Evolutionary conservation across 257 asterid genomes (phyloP).

Genomic region (Paulownia fortunei): DNA sequence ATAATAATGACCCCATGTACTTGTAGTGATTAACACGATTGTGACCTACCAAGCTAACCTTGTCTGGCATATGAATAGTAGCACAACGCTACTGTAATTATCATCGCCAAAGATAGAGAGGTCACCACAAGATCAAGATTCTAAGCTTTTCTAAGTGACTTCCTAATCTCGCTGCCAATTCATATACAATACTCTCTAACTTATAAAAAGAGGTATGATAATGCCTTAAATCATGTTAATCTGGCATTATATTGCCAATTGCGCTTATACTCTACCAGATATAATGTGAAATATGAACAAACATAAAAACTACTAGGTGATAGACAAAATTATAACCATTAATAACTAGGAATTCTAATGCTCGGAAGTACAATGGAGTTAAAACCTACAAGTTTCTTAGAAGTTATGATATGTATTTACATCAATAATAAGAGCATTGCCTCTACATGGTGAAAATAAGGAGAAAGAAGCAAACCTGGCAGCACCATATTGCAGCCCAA

Average conservation of each 20-base stretch:
- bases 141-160: background rate
- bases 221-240: background rate
- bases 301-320: constrained; percentile 2
- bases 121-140: background rate
- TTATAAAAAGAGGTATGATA: background rate
- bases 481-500: constrained; percentile 64
- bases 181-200: background rate
- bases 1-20: background rate
- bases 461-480: constrained; percentile 61
- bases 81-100: background rate
- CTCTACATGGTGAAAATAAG: background rate
- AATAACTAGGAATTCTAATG: background rate
- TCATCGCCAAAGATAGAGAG: background rate
- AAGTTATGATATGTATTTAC: background rate
- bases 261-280: background rate
- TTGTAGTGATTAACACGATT: background rate
- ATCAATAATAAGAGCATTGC: background rate
- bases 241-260: background rate
- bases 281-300: constrained; percentile 15
- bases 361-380: background rate
- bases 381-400: constrained; percentile 12
- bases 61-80: background rate
- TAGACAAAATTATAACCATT: constrained; percentile 2
- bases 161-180: background rate
- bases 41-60: constrained; percentile 16